Conservation (phyloP, 495 filamentous ascomycete species). For the Aspergillus cavernicola region DNA sequence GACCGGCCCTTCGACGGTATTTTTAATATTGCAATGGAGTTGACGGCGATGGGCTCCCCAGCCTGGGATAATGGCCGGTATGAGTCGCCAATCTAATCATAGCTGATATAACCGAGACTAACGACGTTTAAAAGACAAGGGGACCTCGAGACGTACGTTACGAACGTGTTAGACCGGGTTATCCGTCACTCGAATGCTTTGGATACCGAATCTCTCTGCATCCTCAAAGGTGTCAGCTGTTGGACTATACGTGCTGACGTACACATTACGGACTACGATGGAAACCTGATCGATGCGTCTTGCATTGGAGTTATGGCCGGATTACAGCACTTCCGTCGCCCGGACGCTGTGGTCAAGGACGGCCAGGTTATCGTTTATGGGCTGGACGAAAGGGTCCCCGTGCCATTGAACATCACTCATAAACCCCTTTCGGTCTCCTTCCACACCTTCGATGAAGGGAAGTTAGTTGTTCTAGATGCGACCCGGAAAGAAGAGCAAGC, state of each 20-base stretch:
- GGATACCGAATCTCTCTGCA: constrained; percentile 92
- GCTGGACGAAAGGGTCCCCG: constrained; percentile 80
- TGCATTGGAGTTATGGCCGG: constrained; percentile 86
- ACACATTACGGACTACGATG: constrained; percentile 85
- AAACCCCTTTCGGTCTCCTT: constrained; percentile 85
- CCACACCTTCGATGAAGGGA: constrained; percentile 68
- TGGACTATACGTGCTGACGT: constrained; percentile 88
- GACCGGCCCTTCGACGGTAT: constrained; percentile 93
- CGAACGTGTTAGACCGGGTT: constrained; percentile 85
- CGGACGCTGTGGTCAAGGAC: constrained; percentile 79
- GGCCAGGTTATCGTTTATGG: constrained; percentile 78
- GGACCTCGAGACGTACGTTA: constrained; percentile 77
- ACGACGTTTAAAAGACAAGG: constrained; percentile 49
- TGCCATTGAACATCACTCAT: constrained; percentile 84
- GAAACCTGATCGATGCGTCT: constrained; percentile 77
- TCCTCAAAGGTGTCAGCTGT: constrained; percentile 82
- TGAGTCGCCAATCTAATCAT: constrained; percentile 10
- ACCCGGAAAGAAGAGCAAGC: constrained; percentile 81
- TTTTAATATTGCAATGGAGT: constrained; percentile 85
- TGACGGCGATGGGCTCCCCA: constrained; percentile 88
- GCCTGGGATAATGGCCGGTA: constrained; percentile 83
- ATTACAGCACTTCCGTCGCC: constrained; percentile 82
- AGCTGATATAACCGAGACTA: constrained; percentile 16
- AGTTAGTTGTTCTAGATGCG: constrained; percentile 69
- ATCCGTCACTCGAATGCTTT: constrained; percentile 87